Conservation (phyloP, 202 grass and related monocot genomes). For the Musa balbisiana region DNA sequence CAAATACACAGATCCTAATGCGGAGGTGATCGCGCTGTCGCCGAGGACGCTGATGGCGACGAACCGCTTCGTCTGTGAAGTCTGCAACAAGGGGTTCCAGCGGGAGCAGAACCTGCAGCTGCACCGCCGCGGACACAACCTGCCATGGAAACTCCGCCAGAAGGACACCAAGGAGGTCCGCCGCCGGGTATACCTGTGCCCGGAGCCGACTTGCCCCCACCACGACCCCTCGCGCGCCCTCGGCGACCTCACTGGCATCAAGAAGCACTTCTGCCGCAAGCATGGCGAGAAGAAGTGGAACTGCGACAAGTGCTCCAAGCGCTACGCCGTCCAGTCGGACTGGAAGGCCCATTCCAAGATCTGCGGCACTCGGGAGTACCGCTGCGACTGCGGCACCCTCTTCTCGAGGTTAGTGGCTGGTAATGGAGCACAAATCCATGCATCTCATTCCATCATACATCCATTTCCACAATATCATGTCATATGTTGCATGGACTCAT, state of each 20-base stretch:
- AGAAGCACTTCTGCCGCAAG: conserved; percentile 98
- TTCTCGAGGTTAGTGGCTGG: conserved; percentile 58
- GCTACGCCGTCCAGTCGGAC: conserved; percentile 94
- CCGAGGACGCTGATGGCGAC: conserved; percentile 75
- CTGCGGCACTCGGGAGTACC: conserved; percentile 89
- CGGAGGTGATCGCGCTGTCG: conserved; percentile 92
- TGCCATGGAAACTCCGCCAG: conserved; percentile 73
- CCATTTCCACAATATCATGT: too few species aligned
- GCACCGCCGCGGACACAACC: conserved; percentile 92
- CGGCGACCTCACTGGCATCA: conserved; percentile 88
- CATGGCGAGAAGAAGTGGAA: conserved; percentile 99
- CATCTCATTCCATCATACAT: too few species aligned
- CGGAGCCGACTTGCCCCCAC: conserved; percentile 80
- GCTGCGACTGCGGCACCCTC: conserved; percentile 93
- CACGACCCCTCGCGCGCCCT: conserved; percentile 83
- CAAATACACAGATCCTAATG: conserved; percentile 52
- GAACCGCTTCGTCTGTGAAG: conserved; percentile 96
- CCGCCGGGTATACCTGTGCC: conserved; percentile 83
- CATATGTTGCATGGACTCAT: background rate
- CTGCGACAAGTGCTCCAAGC: conserved; percentile 93
- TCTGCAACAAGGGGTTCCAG: conserved; percentile 96
- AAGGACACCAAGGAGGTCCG: conserved; percentile 3
- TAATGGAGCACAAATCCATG: background rate
- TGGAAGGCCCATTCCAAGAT: conserved; percentile 99
- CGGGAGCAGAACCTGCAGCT: conserved; percentile 97